phyloP scores from a whole-genome alignment of 1,284 basidiomycete species.

The Tylopilus sp. region DNA sequence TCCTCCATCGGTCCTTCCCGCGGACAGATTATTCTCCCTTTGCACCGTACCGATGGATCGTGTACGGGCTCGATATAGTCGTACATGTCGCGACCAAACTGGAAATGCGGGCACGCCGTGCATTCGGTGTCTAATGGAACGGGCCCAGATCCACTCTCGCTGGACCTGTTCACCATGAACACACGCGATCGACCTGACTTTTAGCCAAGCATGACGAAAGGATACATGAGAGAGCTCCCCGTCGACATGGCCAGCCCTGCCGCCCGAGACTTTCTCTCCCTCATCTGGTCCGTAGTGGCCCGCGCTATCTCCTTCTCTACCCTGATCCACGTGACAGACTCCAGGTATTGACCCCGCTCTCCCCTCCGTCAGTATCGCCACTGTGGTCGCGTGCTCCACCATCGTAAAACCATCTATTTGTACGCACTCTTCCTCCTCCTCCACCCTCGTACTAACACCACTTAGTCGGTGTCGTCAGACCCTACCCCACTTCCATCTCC shows the following conservation, averaged over 20 bases:
- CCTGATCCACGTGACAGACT: constrained; percentile 40
- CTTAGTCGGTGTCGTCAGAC: constrained; percentile 49
- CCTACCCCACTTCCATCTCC: constrained; percentile 70
- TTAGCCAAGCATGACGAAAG: no score
- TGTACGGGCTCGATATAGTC: no score
- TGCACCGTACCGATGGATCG: no score
- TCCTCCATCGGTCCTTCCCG: no score
- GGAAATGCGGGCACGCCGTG: no score
- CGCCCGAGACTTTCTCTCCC: constrained; percentile 53
- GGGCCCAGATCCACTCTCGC: no score
- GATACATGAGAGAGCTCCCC: constrained; percentile 33
- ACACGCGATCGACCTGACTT: no score
- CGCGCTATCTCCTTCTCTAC: no score
- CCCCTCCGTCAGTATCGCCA: constrained; percentile 65
- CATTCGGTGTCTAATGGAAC: no score
- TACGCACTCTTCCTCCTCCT: constrained; percentile 19
- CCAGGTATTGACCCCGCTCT: constrained; percentile 76
- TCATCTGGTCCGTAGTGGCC: constrained; percentile 41
- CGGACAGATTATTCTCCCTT: no score
- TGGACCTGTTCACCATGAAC: no score
- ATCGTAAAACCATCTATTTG: constrained; percentile 56
- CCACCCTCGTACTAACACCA: background rate
- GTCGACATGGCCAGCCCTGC: constrained; percentile 51
- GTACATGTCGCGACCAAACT: no score
- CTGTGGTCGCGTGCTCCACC: constrained; percentile 52